These are phyloP conservation scores for Neurospora cerealis DNA, from an alignment of 495 filamentous ascomycete species.

Conservation along the genomic window DNA sequence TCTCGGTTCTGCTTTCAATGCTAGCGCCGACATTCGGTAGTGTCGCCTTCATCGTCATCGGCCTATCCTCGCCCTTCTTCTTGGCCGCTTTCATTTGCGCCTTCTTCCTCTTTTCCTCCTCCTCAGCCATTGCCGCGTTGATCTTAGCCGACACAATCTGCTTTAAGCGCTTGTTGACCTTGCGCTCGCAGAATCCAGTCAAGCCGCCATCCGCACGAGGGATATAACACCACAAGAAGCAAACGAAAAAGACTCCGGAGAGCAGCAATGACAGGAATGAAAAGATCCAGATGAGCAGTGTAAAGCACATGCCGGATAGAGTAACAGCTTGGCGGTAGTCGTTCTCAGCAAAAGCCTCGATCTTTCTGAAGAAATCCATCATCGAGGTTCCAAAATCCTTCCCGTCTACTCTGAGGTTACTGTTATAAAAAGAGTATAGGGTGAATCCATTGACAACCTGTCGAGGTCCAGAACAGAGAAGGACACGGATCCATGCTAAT, in stretches of 20 bases:
- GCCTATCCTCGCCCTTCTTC: constrained; percentile 42
- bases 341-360: constrained; percentile 55
- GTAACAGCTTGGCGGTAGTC: constrained; percentile 72
- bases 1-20: constrained; percentile 28
- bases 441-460: constrained; percentile 84
- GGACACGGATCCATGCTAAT: constrained; percentile 68
- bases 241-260: constrained; percentile 66
- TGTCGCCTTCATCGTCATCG: constrained; percentile 47
- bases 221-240: constrained; percentile 86
- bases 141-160: constrained; percentile 74
- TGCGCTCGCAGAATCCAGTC: constrained; percentile 74
- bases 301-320: constrained; percentile 83
- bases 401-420: constrained; percentile 53
- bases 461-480: constrained; percentile 84
- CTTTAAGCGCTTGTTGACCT: constrained; percentile 72
- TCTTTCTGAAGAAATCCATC: constrained; percentile 64
- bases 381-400: constrained; percentile 45
- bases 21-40: constrained; percentile 35
- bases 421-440: constrained; percentile 63
- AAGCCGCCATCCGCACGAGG: constrained; percentile 68
- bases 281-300: constrained; percentile 80
- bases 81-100: constrained; percentile 48
- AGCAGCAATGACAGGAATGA: constrained; percentile 63
- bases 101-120: constrained; percentile 46
- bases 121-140: constrained; percentile 73